phyloP scores from a whole-genome alignment of 768 basidiomycete genomes.

The Amanita inopinata region DNA sequence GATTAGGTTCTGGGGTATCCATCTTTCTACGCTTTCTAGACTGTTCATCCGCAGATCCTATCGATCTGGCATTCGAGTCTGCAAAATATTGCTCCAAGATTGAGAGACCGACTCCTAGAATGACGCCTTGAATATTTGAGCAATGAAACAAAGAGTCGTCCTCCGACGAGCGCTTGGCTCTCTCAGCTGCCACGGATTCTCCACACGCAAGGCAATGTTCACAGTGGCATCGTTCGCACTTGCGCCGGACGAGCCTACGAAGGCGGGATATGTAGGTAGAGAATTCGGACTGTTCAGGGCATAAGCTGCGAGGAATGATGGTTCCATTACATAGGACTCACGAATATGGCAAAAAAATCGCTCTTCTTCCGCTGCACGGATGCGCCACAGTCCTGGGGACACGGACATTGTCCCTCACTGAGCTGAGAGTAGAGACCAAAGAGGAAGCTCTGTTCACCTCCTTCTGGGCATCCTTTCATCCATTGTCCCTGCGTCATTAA shows the following conservation, averaged over 20 bases:
- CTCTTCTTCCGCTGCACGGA: slow-evolving; percentile 50
- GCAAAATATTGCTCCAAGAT: slow-evolving; percentile 73
- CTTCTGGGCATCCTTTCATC: slow-evolving; percentile 97
- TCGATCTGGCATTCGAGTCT: slow-evolving; percentile 35
- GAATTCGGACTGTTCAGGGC: slow-evolving; percentile 52
- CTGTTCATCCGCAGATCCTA: slow-evolving; percentile 24
- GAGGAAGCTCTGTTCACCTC: slow-evolving; percentile 80
- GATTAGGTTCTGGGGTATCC: slow-evolving; percentile 12
- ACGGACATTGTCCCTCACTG: slow-evolving; percentile 49
- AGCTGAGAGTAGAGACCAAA: slow-evolving; percentile 79
- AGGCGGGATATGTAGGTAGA: slow-evolving; percentile 59
- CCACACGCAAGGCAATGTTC: slow-evolving; percentile 72
- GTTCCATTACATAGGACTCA: slow-evolving; percentile 29
- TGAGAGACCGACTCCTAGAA: slow-evolving; percentile 82
- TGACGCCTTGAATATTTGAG: slow-evolving; percentile 78
- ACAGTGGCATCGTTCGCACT: slow-evolving; percentile 52
- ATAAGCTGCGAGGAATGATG: slow-evolving; percentile 11
- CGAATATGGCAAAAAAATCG: slow-evolving; percentile 79
- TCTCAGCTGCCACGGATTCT: slow-evolving; percentile 43
- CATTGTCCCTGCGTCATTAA: slow-evolving; percentile 85
- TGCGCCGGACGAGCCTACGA: slow-evolving; percentile 42
- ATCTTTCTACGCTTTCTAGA: slow-evolving; percentile 39
- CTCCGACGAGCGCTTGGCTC: slow-evolving; percentile 31
- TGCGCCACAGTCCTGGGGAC: slow-evolving; percentile 69
- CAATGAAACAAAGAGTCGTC: slow-evolving; percentile 77